phyloP scores from a whole-genome alignment of 257 asterid genomes.

The Thymus mandschuricus region DNA sequence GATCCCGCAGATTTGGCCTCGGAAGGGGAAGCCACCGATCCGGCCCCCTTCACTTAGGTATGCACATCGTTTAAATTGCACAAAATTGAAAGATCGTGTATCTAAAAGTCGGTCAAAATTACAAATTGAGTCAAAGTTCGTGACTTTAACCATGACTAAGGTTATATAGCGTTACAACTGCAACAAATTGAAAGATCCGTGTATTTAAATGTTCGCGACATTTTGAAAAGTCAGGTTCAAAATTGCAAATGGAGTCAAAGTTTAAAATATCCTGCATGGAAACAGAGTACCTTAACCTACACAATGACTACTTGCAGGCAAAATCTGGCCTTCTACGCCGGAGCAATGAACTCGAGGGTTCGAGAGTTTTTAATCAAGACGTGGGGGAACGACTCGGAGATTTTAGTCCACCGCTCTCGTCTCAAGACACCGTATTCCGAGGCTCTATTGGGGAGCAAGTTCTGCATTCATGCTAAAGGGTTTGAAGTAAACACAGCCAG shows the following conservation, averaged over 20 bases:
- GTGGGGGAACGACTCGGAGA: slow-evolving; percentile 64
- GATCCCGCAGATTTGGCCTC: slow-evolving; percentile 94
- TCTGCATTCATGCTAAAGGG: slow-evolving; percentile 92
- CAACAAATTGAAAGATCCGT: too few relatives aligned
- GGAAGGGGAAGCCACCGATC: slow-evolving; percentile 47
- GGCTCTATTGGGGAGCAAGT: slow-evolving; percentile 74
- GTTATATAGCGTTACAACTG: too few relatives aligned
- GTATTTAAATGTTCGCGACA: too few relatives aligned
- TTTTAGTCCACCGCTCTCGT: slow-evolving; percentile 59
- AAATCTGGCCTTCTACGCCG: slow-evolving; percentile 78
- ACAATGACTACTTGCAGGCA: slow-evolving; percentile 47
- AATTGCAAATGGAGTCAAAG: too few relatives aligned
- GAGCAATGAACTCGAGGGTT: slow-evolving; percentile 81
- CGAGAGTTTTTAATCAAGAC: slow-evolving; percentile 46
- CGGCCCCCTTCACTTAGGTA: slow-evolving; percentile 61
- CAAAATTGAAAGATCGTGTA: too few relatives aligned
- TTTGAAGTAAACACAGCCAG: slow-evolving; percentile 93
- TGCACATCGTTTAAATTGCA: too few relatives aligned
- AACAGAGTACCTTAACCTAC: too few relatives aligned
- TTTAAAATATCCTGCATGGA: too few relatives aligned
- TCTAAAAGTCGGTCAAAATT: too few relatives aligned
- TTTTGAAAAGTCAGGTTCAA: too few relatives aligned
- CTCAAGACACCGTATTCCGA: slow-evolving; percentile 82
- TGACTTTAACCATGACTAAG: too few relatives aligned
- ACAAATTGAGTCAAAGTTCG: too few relatives aligned